Evolutionary conservation across 495 filamentous ascomycete genomes (phyloP), one percentile per base, ranked within the genome.

Genomic region (Sabuloglossum arenarium): DNA sequence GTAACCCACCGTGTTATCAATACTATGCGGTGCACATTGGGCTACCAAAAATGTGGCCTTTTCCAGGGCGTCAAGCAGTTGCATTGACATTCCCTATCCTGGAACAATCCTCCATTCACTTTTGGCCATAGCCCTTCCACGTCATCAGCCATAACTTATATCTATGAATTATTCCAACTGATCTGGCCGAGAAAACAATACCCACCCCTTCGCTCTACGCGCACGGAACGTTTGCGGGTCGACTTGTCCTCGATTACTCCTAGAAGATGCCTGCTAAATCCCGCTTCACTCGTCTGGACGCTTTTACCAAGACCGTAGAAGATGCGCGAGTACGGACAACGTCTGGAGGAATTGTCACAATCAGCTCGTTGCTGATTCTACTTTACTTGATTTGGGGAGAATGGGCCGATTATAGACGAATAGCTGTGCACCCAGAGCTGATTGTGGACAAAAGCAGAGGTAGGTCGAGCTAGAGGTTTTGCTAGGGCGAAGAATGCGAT

Each of bases 251-350:
- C 16, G 39, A 23, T 10, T 3, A 10, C 21, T 21, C 3, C 19
- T 43, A 10, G 3, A 55, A 25, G 14, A 59, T 59, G 57, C 57
- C 57, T 46, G 56, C 57, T 9, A 59, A 59, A 64, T 93, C 86
- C 61, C 83, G 91, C 66, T 94, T 98, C 66, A 94, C 85, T 49
- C 83, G 85, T 73, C 84, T 98, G 46, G 91, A 98, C 68, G 91
- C 91, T 71, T 98, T 98, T 67, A 91, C 88, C 34, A 98, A 98
- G 69, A 98, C 91, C 34, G 91, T 98, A 47, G 93, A 97, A 65
- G 91, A 98, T 81, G 91, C 91, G 59, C 79, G 93, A 58, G 79
- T 97, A 67, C 85, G 93, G 63, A 98, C 91, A n/a, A 97, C 93
- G 12, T 91, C 86, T 12, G 91, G 91, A 52, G 91, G 91, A 61